Evolutionary conservation across 306 rosid species (phyloP), one percentile per base, ranked within the genome.

Genomic region (Quercus suber): DNA sequence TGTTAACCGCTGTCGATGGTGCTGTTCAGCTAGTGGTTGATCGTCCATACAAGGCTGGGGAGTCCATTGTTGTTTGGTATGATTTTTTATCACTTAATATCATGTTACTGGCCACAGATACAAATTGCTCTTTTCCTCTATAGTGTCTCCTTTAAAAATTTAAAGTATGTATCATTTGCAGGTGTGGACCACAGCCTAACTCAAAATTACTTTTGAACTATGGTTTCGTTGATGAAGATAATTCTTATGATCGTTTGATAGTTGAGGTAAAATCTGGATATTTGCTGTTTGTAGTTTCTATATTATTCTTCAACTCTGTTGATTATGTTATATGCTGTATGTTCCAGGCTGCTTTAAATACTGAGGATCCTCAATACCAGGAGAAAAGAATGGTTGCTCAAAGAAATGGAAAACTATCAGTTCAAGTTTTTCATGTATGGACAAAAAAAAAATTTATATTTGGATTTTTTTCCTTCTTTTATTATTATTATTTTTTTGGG

Each of bases 101-200:
- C 72, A 45, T 83, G 17, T 60, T 71, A 55, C 71, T 79, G 69
- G 27, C 57, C 59, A 52, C 17, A 65, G 56, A 21, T 43, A 74
- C 2, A 56, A 63, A 27, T 21, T 61, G 25, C 31, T 55, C 20
- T 30, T 65, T 60, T 8, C 65, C 55, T 45, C 28, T 63, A 67
- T 49, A 25, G 65, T 56, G 33, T 25, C 63, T 56, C 21, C 71
- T 71, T 69, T 19, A 57, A 71, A 82, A 69, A 61, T 70, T 37
- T 69, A 3, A 51, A 83, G 79, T 79, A 82, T 76, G 80, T 73
- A 1, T 61, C 28, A 37, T 74, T 61, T 83, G 74, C 90, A 95
- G 99, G 99, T 95, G 99, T 87, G 99, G 99, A 51, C 99, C 99
- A 45, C 99, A 95, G 79, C 97, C 99, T 86, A 95, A 95, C 84